Base-by-base conservation (phyloP, 768 basidiomycete genomes). In the Kondoa subrosea region DNA sequence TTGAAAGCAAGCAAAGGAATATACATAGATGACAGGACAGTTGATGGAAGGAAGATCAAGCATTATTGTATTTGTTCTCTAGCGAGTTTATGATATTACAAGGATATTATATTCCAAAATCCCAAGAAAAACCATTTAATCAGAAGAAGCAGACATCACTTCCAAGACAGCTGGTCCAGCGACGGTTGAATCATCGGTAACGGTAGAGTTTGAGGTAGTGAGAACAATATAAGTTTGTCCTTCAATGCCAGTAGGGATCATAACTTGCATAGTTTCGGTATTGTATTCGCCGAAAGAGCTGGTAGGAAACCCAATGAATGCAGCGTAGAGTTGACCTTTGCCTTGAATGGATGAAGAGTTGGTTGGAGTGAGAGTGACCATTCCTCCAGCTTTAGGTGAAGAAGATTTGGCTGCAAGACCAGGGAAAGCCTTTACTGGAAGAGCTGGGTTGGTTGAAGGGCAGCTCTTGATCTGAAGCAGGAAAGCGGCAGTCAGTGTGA, bases 391-490 rank as follows among this genome's bases (percentile, higher is more conserved):
- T 26, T 84, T 75, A 34, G 73, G 73, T 40, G 14, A 29, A 8
- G 8, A 21, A 50, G 21, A 8, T 17, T 25, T 78, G 75, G 63
- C 77, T 21, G 73, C 77, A 66, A 85, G 79, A 17, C 77, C 69
- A 0, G 84, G 82, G 80, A 84, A 85, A 14, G 82, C 78, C 65
- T 77, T 80, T 69, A 82, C 80, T 25, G 82, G 81, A 1, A 80
- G 76, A 15, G 79, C 72, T 0, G 82, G 81, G 77, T 85, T 85
- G 34, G 32, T 56, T 0, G 76, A 59, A 0, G 85, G 85, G 76
- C 85, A 86, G 0, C 77, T 77, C 27, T 76, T 77, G 77, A 84
- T 82, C n/a, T n/a, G n/a, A n/a, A n/a, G n/a, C n/a, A n/a, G n/a
- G n/a, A n/a, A n/a, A n/a, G n/a, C n/a, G n/a, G n/a, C n/a, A n/a